Base-by-base conservation (phyloP, 306 rosid species). In the Vicia sativa region DNA sequence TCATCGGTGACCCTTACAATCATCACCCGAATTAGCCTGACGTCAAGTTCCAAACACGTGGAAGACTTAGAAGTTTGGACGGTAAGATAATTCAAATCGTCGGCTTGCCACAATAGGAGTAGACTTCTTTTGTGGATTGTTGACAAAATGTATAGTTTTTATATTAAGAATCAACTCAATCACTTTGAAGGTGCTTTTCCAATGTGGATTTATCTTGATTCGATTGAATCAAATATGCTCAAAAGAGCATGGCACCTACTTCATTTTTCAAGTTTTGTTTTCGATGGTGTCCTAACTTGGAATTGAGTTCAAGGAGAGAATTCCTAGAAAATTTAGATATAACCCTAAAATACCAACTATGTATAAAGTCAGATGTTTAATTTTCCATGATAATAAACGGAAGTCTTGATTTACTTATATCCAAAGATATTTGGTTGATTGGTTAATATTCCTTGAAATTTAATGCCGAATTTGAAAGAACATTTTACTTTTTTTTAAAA, bases 211-310 rank as follows among this genome's bases (percentile, higher is more conserved):
- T 2, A 26, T 55, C 3, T 11, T 11, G 9, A 23, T 43, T 29
- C 49, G n/a, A 26, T 35, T 7, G 0, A 18, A 26, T 3, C 0
- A 65, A 0, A 49, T 68, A 13, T 72, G 66, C n/a, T 58, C 45
- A 41, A 78, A 72, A 78, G 78, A 38, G 59, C 35, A 59, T 78
- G 82, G 78, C 65, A 59, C 38, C 38, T 68, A 60, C 52, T 67
- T 62, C 37, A 9, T 45, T 13, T 44, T 44, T 34, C 38, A 34
- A 31, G 35, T 29, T 4, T 29, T 5, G 8, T 31, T 5, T 31
- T 31, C 1, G 1, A 31, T 31, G 35, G 35, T 5, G 13, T 2
- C 44, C 44, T 39, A n/a, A 39, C 35, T 31, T 31, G 1, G 12
- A 39, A 39, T 9, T 39, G 1, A 9, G 44, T n/a, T 10, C 44